Base-by-base conservation (phyloP, 1,284 basidiomycete genomes). In the Anthracocystis panici-leucophaei region DNA sequence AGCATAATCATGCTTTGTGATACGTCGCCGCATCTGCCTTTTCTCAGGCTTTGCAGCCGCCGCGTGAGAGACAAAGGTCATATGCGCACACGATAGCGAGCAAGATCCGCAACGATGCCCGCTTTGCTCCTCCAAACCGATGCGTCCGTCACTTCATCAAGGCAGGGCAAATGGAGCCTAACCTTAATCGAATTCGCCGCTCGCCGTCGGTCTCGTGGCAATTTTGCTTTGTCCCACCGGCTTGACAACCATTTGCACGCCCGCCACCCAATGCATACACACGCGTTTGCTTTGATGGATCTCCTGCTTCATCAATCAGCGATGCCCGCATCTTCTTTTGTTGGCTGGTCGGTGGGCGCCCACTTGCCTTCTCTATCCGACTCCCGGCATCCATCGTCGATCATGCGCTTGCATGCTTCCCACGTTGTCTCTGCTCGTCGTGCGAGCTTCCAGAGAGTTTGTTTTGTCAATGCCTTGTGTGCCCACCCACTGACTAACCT, bases 121-220 rank as follows among this genome's bases (percentile, higher is more conserved):
- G 42, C 45, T 25, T 35, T 35, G 49, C 33, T 20, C 20, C 14
- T 12, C 1, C 25, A 20, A 23, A 23, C 12, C 20, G 44, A 23
- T 31, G 25, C 27, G 25, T 48, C 18, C 46, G 46, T 18, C 46
- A 8, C 11, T 49, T 49, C 29, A 33, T 49, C 48, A 31, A 12
- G 29, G 27, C 18, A 29, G 21, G 35, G 33, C 33, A 51, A 25
- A 21, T 51, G 20, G 49, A 51, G 49, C 52, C 40, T 31, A 54
- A 54, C n/a, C 29, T 54, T 44, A 16, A 29, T 18, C 16, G 42
- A 56, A 56, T 46, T 56, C 31, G 54, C 54, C 54, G 54, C 9
- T 23, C 35, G 52, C 49, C 18, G 29, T 23, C n/a, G 23, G 9
- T 42, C 41, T 54, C 27, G 41, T 54, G 52, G 52, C 40, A 33